These are phyloP conservation scores for Camellia sinensis DNA, from an alignment of 148 eudicot genomes.

Conservation along the genomic window DNA sequence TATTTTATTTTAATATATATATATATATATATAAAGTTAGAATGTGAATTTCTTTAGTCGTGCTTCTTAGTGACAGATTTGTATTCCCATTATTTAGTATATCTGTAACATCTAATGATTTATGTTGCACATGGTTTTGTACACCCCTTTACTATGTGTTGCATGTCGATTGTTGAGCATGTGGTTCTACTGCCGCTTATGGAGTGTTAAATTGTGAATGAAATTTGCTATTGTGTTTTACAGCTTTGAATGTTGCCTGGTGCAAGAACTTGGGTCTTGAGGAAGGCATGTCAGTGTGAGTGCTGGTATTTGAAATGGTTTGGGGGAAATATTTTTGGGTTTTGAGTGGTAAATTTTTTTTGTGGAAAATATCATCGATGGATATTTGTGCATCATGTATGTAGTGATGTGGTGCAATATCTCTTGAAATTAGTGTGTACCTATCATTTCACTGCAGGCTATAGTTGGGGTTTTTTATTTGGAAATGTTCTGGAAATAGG, in stretches of 20 bases:
- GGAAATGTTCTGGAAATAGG: conserved; percentile 10
- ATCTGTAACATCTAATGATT: neutral
- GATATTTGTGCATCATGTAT: neutral
- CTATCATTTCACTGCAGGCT: conserved; percentile 2
- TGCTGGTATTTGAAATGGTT: conserved; percentile 42
- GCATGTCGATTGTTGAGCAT: conserved; percentile 13
- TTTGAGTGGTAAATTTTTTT: conserved; percentile 26
- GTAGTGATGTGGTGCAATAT: conserved; percentile 1
- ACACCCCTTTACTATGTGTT: conserved; percentile 3
- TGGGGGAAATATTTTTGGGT: conserved; percentile 37
- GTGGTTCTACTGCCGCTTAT: conserved; percentile 17
- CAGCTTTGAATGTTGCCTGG: conserved; percentile 71
- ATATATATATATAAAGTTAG: neutral
- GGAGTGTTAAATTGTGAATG: conserved; percentile 34
- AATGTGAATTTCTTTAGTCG: neutral
- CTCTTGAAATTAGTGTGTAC: conserved; percentile 3
- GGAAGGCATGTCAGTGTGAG: conserved; percentile 56
- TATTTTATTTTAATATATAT: too few species aligned
- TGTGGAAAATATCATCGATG: conserved; percentile 2
- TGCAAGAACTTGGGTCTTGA: conserved; percentile 86
- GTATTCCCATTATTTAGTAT: neutral
- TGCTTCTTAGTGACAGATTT: neutral
- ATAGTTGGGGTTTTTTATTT: conserved; percentile 18
- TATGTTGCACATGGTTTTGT: neutral
- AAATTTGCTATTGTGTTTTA: conserved; percentile 64